A percentile compares a stretch with the other conserved stretches of the same genome.
Conservation (phyloP, 345 rosid species). For the Eucalyptus pauciflora region DNA sequence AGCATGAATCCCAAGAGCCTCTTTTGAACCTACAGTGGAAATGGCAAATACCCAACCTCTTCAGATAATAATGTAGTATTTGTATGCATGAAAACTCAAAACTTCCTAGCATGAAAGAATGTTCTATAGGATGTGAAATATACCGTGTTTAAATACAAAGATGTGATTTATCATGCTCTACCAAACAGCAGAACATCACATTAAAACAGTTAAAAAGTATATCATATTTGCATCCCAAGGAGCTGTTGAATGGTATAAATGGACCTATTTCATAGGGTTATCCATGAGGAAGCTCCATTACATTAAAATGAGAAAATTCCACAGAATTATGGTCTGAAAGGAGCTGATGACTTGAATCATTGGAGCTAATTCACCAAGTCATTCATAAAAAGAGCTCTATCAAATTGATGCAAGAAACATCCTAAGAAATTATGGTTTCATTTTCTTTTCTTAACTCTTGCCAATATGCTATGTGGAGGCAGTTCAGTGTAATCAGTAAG, state of each 20-base stretch:
- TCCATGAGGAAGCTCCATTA: background rate
- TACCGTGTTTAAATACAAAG: background rate
- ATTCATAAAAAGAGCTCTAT: background rate
- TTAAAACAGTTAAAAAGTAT: background rate
- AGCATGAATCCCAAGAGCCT: constrained; percentile 83
- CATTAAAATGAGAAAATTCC: background rate
- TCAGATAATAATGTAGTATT: background rate
- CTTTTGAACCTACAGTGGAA: constrained; percentile 48
- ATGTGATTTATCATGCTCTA: background rate
- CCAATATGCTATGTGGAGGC: background rate
- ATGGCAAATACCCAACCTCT: background rate
- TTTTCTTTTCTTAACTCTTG: background rate
- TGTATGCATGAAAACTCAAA: background rate
- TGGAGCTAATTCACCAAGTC: background rate
- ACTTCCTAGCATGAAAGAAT: background rate
- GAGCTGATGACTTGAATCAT: background rate
- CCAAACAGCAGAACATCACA: background rate
- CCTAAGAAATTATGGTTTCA: background rate
- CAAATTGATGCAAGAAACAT: background rate
- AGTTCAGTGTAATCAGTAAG: background rate
- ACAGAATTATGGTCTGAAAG: background rate
- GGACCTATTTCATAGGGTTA: background rate
- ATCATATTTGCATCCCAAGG: background rate
- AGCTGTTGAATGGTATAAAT: background rate
- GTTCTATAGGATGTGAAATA: background rate